Base-by-base conservation (phyloP, 225 moss, liverwort and hornwort genomes). In the Physcomitrium patens region DNA sequence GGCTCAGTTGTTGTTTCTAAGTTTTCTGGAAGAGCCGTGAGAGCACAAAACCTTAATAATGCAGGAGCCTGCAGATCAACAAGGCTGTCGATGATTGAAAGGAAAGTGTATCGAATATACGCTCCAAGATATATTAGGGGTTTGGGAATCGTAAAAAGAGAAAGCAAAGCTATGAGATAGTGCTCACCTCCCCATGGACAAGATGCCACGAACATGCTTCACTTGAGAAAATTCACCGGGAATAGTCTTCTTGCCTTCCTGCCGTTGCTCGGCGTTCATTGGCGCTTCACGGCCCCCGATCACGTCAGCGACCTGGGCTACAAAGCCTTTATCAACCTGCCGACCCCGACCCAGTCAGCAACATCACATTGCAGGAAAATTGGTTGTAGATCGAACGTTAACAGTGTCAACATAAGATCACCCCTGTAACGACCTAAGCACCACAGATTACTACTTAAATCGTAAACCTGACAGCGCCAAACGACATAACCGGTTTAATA, bases 241-340 rank as follows among this genome's bases (percentile, higher is more conserved):
- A 23, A 99, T 77, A 14, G 91, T 93, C 76, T 93, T 99, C 75
- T 78, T 80, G 14, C 90, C 97, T 80, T 91, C 97, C 65, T 67
- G 61, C 15, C 79, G 87, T 78, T 99, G 97, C 83, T 93, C 90
- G 71, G 70, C 79, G 50, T 94, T 99, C 71, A 99, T 44, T 11
- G 95, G 86, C 11, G 88, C 91, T 81, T 93, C 95, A 55, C 97
- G 87, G 24, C 97, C 93, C 61, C 93, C 87, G 19, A 90, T 63
- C 71, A 99, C 97, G 81, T 99, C 97, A 75, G 95, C 97, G 70
- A 99, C 97, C 80, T 99, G 97, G 54, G 97, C 97, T 52, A 99
- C 97, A 83, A 99, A 99, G 7, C 95, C 95, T 74, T 73, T 93
- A 80, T 99, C 97, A 71, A 99, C 94, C 96, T 96, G 89, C 47